A percentile compares a stretch with the other conserved stretches of the same genome.
phyloP scores from a whole-genome alignment of 228 moss, liverwort and hornwort species.

The Sphagnum magellanicum region DNA sequence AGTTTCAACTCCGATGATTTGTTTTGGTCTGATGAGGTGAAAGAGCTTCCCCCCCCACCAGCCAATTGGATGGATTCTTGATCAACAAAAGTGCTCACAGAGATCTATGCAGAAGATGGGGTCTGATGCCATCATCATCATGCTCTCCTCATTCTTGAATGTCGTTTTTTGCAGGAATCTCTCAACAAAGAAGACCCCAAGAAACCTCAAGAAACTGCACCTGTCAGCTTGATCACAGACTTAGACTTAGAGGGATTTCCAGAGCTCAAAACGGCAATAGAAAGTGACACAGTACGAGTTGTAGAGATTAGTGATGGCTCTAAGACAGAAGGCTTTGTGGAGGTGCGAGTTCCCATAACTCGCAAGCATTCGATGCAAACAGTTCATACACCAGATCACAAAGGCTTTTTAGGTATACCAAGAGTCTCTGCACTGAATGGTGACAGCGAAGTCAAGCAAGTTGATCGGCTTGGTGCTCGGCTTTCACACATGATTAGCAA shows the following conservation, averaged over 20 bases:
- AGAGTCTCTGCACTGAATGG: slow-evolving; percentile 13
- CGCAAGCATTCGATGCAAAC: slow-evolving; percentile 42
- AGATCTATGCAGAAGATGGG: not conserved
- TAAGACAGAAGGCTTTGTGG: not conserved
- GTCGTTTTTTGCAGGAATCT: not conserved
- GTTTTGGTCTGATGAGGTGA: slow-evolving; percentile 62
- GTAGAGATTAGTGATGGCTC: not conserved
- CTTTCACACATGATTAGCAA: slow-evolving; percentile 42
- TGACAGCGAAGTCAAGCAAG: slow-evolving; percentile 29
- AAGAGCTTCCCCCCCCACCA: not conserved
- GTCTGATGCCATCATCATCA: not conserved
- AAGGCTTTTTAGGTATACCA: slow-evolving; percentile 45
- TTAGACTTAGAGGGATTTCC: not conserved
- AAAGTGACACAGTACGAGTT: not conserved
- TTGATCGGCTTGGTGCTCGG: slow-evolving; percentile 39
- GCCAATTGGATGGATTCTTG: not conserved
- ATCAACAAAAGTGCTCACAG: not conserved
- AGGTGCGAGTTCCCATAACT: not conserved
- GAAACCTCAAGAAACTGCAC: not conserved
- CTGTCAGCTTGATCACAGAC: not conserved
- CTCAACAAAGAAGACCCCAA: not conserved
- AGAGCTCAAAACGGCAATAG: not conserved
- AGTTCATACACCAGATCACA: slow-evolving; percentile 39
- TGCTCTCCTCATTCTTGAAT: not conserved
- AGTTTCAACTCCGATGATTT: slow-evolving; percentile 37